Base-by-base conservation (phyloP, 2,329 filamentous ascomycete genomes). In the Phyllosticta citrichinensis region DNA sequence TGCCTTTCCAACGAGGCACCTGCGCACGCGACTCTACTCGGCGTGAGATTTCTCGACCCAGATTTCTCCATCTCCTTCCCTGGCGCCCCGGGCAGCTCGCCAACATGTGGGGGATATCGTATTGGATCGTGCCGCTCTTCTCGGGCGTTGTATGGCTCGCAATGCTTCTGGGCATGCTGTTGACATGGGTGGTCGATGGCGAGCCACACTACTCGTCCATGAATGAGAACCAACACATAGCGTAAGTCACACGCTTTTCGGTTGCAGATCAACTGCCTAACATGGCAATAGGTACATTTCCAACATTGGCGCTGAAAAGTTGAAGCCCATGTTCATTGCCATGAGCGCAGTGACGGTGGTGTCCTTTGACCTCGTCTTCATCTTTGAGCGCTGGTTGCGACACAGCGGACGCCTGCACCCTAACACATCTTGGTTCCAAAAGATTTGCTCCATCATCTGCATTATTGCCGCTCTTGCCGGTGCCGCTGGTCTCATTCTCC, bases 361-460 rank as follows among this genome's bases (percentile, higher is more conserved):
- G 56, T 86, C 89, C 64, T 87, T 99, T 69, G 88, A 96, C 75
- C 75, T 90, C 9, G 84, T 87, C 25, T 94, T 99, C 70, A 74
- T 88, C 58, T 79, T 87, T 14, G 93, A 97, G 76, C 85, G 92
- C 64, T 94, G 87, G 83, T 81, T 97, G 57, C 86, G 93, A 54
- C 92, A 97, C 75, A 80, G 79, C 22, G 89, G 91, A 9, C 86
- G 90, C 14, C 81, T 97, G 27, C 84, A 87, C 2, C 87, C 84
- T 64, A 96, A 97, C 75, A 84, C 81, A 11, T 84, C 82, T 8
- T 66, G 68, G 9, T 76, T 73, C 62, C 85, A 92, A 70, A 89
- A 87, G 73, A 67, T 84, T 3, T 78, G 90, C 22, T 84, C 80
- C 5, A 72, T 70, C 1, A 72, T 88, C 52, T 82, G 81, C 53